phyloP scores from a whole-genome alignment of 2,329 filamentous ascomycete genomes.

The Penicillium psychrosexuale region DNA sequence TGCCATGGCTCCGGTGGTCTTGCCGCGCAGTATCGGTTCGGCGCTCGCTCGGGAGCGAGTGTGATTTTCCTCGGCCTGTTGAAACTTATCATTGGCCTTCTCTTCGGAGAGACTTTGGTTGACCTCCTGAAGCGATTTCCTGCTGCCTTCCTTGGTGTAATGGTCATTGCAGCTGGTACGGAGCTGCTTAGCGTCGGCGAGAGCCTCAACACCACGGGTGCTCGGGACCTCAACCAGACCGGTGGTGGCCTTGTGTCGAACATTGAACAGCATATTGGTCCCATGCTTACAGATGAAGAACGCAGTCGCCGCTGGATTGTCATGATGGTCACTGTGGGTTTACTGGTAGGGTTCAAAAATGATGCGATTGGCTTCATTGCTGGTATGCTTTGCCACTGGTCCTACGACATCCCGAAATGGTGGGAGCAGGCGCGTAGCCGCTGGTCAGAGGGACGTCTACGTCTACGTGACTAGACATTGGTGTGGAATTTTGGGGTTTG shows the following conservation, averaged over 20 bases:
- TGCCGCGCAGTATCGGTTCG: slow-evolving; percentile 87
- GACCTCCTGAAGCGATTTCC: slow-evolving; percentile 70
- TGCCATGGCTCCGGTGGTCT: slow-evolving; percentile 91
- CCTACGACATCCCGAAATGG: slow-evolving; percentile 50
- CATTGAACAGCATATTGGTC: slow-evolving; percentile 39
- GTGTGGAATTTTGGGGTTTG: neutral
- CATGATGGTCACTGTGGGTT: slow-evolving; percentile 83
- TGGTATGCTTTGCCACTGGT: slow-evolving; percentile 74
- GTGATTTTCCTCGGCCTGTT: slow-evolving; percentile 73
- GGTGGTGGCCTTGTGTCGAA: slow-evolving; percentile 20
- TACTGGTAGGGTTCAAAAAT: slow-evolving; percentile 81
- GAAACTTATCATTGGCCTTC: slow-evolving; percentile 72
- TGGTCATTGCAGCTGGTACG: slow-evolving; percentile 85
- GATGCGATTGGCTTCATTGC: slow-evolving; percentile 83
- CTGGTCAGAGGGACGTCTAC: slow-evolving; percentile 34
- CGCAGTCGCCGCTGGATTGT: slow-evolving; percentile 76
- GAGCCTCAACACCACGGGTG: slow-evolving; percentile 71
- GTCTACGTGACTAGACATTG: slow-evolving; percentile 10
- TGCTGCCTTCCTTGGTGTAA: slow-evolving; percentile 71
- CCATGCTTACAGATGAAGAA: slow-evolving; percentile 61
- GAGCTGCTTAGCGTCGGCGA: slow-evolving; percentile 84
- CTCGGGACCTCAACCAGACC: slow-evolving; percentile 53
- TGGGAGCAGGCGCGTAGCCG: slow-evolving; percentile 25
- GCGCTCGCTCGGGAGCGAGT: slow-evolving; percentile 80
- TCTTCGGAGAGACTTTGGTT: slow-evolving; percentile 72